Evolutionary conservation across 2,329 filamentous ascomycete genomes (phyloP), one percentile per base, ranked within the genome.

Genomic region (Madurella fahalii): DNA sequence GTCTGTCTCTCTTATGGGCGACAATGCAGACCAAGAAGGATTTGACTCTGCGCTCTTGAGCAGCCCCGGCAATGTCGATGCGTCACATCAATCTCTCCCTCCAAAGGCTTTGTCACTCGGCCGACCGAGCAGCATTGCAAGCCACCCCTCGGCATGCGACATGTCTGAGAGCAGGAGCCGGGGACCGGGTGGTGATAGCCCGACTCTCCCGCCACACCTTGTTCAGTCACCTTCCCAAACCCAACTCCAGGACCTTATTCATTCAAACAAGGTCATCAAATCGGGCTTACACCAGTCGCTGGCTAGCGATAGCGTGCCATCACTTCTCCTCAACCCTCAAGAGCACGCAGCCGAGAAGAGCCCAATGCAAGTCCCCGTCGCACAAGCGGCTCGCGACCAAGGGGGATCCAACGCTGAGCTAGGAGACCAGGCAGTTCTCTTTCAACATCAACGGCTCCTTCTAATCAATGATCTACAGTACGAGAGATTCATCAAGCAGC

Each of bases 391-490:
- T 48, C 54, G 63, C 30, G 67, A 59, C 50, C 62, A 66, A 2
- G 67, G 67, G 2, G 59, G 64, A 2, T 65, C 63, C 2, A 63
- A 67, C 9, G 65, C 67, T 46, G 68, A 74, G 50, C 50, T 64
- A 47, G 64, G 70, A 56, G 66, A 71, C 15, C 72, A 78, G 54
- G 64, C 78, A 30, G 72, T 79, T 1, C 81, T 83, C 60, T 72
- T 94, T 3, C 84, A 90, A 61, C 81, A 86, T 41, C 86, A 91
- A 63, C 81, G 90, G n/a, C 80, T 90, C 50, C 73, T 92, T 2
- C 71, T 94, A 11, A 84, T 86, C 43, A 94, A 92, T 58, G 89
- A 94, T 63, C 75, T 94, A 42, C 89, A 87, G 60, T 94, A 93
- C 64, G 90, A 94, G 68, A 80, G 87, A 25, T 93, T 90, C 69